phyloP scores from a whole-genome alignment of 225 moss, liverwort and hornwort species.

The Marchantia paleacea region DNA sequence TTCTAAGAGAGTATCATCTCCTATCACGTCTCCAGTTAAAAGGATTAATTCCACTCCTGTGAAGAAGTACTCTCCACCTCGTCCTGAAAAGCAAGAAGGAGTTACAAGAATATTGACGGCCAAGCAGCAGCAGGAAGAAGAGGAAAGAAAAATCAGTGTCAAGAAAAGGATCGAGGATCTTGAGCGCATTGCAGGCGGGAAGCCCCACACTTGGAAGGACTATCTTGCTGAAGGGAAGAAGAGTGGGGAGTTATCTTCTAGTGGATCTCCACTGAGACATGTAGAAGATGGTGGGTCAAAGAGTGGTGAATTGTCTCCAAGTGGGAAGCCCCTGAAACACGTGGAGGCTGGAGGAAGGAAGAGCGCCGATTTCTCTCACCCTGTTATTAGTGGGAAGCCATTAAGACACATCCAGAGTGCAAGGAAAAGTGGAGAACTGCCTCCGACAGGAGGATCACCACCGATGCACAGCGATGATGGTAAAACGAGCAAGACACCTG shows the following conservation, averaged over 20 bases:
- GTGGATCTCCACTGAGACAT: slow-evolving; percentile 19
- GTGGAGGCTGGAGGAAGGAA: slow-evolving; percentile 1
- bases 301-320: slow-evolving; percentile 11
- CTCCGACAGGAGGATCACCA: slow-evolving; percentile 12
- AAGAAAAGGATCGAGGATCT: slow-evolving; percentile 44
- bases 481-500: neutral
- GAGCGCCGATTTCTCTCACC: neutral
- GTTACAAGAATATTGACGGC: neutral
- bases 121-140: slow-evolving; percentile 21
- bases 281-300: slow-evolving; percentile 2
- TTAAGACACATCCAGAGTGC: neutral
- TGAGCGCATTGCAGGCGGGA: slow-evolving; percentile 38
- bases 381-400: neutral
- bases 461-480: neutral
- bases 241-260: slow-evolving; percentile 33
- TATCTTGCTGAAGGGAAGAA: slow-evolving; percentile 1
- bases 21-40: slow-evolving; percentile 23
- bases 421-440: slow-evolving; percentile 13
- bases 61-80: slow-evolving; percentile 20
- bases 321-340: slow-evolving; percentile 16
- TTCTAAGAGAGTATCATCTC: slow-evolving; percentile 2
- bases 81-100: slow-evolving; percentile 22
- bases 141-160: slow-evolving; percentile 38
- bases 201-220: slow-evolving; percentile 22
- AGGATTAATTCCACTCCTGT: slow-evolving; percentile 20